phyloP scores from a whole-genome alignment of 2,329 filamentous ascomycete genomes.

The Alternaria tenuissima region DNA sequence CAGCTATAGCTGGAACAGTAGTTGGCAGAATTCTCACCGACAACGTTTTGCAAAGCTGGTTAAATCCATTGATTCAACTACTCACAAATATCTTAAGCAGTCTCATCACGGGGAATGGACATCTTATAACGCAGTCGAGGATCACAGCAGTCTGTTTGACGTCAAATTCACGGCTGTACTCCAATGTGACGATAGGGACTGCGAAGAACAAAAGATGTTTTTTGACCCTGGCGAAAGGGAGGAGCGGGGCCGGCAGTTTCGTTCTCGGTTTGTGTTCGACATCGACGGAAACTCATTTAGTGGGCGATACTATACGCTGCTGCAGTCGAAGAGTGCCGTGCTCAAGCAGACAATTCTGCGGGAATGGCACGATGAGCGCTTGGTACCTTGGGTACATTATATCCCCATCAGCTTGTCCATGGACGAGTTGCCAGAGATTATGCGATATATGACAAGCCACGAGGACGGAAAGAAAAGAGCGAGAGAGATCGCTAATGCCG shows the following conservation, averaged over 20 bases:
- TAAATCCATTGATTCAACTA: conserved; percentile 19
- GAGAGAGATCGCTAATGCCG: conserved; percentile 29
- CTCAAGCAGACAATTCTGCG: conserved; percentile 49
- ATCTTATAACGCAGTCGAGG: background rate
- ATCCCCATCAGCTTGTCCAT: conserved; percentile 37
- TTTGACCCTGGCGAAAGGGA: conserved; percentile 46
- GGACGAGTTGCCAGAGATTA: conserved; percentile 22
- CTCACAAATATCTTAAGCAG: conserved; percentile 16
- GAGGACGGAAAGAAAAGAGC: conserved; percentile 20
- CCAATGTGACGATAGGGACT: too few species aligned
- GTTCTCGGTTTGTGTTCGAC: conserved; percentile 25
- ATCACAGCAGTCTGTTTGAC: conserved; percentile 37
- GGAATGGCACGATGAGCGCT: conserved; percentile 50
- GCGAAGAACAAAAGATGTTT: too few species aligned
- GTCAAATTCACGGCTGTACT: too few species aligned
- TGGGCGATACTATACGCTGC: conserved; percentile 28
- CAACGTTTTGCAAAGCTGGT: conserved; percentile 55
- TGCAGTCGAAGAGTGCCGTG: conserved; percentile 14
- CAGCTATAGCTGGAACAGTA: conserved; percentile 47
- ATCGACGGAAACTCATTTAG: conserved; percentile 31
- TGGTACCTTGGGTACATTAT: conserved; percentile 49
- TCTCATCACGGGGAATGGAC: background rate
- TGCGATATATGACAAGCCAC: conserved; percentile 19
- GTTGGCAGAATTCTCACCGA: conserved; percentile 58
- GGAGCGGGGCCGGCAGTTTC: conserved; percentile 7